Conservation (phyloP, 768 basidiomycete species). For the Amanita rimosa region DNA sequence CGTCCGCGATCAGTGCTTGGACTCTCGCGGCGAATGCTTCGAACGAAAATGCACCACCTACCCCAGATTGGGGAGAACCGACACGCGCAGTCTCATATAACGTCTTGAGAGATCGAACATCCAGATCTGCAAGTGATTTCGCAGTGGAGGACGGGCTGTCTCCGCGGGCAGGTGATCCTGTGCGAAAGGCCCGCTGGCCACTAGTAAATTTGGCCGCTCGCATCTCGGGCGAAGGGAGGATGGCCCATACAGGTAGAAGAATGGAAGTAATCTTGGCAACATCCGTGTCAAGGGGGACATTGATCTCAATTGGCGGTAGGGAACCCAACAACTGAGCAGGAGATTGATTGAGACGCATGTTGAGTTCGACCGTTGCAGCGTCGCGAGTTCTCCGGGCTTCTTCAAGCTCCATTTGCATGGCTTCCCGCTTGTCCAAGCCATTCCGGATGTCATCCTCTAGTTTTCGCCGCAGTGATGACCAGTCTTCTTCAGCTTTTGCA, state of each 20-base stretch:
- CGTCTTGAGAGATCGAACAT: constrained; percentile 76
- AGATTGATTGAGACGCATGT: not conserved
- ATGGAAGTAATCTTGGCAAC: constrained; percentile 45
- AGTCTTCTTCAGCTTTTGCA: constrained; percentile 32
- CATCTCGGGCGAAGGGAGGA: constrained; percentile 77
- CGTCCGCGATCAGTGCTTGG: constrained; percentile 73
- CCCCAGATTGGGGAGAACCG: constrained; percentile 14
- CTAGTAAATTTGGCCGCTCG: constrained; percentile 52
- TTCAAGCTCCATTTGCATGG: constrained; percentile 41
- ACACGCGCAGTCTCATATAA: constrained; percentile 43
- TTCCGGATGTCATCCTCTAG: constrained; percentile 39
- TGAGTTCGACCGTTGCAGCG: constrained; percentile 4
- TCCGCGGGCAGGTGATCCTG: constrained; percentile 28
- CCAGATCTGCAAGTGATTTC: constrained; percentile 68
- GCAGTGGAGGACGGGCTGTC: constrained; percentile 15
- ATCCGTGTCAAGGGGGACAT: constrained; percentile 23
- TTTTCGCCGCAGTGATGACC: constrained; percentile 31
- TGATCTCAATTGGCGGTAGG: constrained; percentile 18
- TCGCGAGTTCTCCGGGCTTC: constrained; percentile 41
- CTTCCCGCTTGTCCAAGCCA: constrained; percentile 35
- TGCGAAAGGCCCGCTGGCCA: constrained; percentile 34
- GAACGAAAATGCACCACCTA: constrained; percentile 43
- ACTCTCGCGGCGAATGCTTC: constrained; percentile 73
- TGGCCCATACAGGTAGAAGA: constrained; percentile 66
- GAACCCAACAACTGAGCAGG: constrained; percentile 9